Evolutionary conservation across 2,329 filamentous ascomycete species (phyloP), one percentile per base, ranked within the genome.

Genomic region (Aspergillus tanneri): DNA sequence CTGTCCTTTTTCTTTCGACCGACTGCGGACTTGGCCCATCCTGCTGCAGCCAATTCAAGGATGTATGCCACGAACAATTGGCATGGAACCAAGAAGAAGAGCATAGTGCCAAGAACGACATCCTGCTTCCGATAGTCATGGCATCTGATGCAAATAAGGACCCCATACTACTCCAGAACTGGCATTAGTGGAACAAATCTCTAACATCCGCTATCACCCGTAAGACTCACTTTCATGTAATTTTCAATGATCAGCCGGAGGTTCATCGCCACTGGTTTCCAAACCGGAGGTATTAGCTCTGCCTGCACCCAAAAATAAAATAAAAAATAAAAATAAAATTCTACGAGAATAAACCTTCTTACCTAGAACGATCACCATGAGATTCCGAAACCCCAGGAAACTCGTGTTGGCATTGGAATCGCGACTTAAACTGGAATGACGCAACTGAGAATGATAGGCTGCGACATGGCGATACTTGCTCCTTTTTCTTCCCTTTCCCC

Each of bases 221-320:
- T n/a, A 14, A 19, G 9, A 44, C 60, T 52, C 66, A 89, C 88
- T 80, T 96, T 96, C 76, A 92, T 88, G 59, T 92, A 89, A 66
- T 99, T 99, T 72, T 97, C 93, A 64, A 99, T 90, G 75, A 97
- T 89, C 62, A 99, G 78, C 55, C 93, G 85, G 43, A 99, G 72
- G 67, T 99, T 99, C 62, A 91, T 93, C 41, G 92, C 90, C 63
- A 97, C 89, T 90, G 59, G 23, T 52, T 35, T 43, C 14, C 28
- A n/a, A 6, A 39, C 39, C 49, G 19, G n/a, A 34, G 43, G 3
- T 37, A 39, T 58, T 43, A 54, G 48, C 39, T 46, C 46, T 19
- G 39, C n/a, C n/a, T n/a, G n/a, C n/a, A n/a, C n/a, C n/a, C n/a
- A n/a, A n/a, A n/a, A n/a, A n/a, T n/a, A n/a, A n/a, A n/a, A n/a